Conservation (phyloP, 2,329 filamentous ascomycete species). For the Cryphonectria naterciae region DNA sequence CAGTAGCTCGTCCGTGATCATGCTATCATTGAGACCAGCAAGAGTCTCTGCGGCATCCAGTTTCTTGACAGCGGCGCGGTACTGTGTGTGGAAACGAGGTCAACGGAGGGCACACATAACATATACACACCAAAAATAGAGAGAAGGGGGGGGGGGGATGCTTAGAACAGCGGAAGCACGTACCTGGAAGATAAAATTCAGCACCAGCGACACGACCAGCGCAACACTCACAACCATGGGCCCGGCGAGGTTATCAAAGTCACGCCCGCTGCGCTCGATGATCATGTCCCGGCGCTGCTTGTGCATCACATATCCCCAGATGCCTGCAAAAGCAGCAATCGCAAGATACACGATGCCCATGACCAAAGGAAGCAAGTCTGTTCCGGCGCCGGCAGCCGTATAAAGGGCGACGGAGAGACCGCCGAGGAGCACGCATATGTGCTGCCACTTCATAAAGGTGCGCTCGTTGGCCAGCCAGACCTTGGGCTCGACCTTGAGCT, state of each 20-base stretch:
- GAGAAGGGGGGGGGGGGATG: no score
- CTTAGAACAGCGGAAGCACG: slow-evolving; percentile 34
- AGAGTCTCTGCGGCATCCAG: slow-evolving; percentile 24
- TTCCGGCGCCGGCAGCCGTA: slow-evolving; percentile 81
- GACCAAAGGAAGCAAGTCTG: slow-evolving; percentile 64
- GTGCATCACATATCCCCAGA: slow-evolving; percentile 88
- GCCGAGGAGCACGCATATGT: slow-evolving; percentile 86
- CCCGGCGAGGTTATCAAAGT: slow-evolving; percentile 88
- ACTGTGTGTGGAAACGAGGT: slow-evolving; percentile 38
- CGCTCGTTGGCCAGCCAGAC: slow-evolving; percentile 99
- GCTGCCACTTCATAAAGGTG: slow-evolving; percentile 98
- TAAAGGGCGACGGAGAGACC: slow-evolving; percentile 83
- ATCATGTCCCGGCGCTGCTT: slow-evolving; percentile 79
- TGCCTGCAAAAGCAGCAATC: slow-evolving; percentile 80
- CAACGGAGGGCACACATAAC: not conserved
- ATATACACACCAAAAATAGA: not conserved
- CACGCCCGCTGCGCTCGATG: slow-evolving; percentile 80
- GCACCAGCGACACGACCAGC: slow-evolving; percentile 73
- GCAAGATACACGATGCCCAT: slow-evolving; percentile 83
- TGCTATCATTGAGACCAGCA: slow-evolving; percentile 12
- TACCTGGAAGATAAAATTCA: slow-evolving; percentile 91
- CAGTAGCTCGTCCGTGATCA: slow-evolving; percentile 26
- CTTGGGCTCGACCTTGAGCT: slow-evolving; percentile 92
- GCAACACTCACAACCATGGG: slow-evolving; percentile 83
- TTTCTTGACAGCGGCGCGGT: slow-evolving; percentile 37